These are phyloP conservation scores for Monoraphidium neglectum DNA, from an alignment of 139 green algal genomes.

Conservation along the genomic window DNA sequence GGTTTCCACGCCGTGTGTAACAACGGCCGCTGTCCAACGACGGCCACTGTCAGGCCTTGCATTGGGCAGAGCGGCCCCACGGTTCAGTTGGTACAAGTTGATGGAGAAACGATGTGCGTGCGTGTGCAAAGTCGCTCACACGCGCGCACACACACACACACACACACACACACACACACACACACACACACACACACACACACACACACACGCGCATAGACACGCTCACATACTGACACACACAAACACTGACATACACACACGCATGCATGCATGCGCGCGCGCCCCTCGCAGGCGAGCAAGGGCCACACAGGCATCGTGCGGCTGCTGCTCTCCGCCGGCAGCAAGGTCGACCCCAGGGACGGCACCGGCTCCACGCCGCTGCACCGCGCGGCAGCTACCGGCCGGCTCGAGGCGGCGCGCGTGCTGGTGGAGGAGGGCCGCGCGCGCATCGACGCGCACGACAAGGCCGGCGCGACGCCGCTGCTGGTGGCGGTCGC, in stretches of 20 bases:
- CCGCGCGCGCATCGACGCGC: conserved; percentile 33
- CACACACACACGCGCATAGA: not conserved
- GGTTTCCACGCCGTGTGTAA: too few species aligned
- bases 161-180: too few species aligned
- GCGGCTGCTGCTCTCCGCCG: conserved; percentile 37
- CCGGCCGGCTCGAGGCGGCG: conserved; percentile 32
- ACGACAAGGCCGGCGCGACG: conserved; percentile 50
- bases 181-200: not conserved
- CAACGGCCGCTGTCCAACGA: too few species aligned
- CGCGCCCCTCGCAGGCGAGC: conserved; percentile 44
- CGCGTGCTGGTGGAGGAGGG: conserved; percentile 56
- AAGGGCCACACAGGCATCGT: conserved; percentile 47
- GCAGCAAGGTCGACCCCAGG: conserved; percentile 33
- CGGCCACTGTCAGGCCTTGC: too few species aligned
- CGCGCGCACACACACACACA: too few species aligned
- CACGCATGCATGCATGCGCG: too few species aligned
- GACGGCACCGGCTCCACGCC: conserved; percentile 60
- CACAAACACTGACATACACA: too few species aligned
- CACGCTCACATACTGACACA: too few species aligned
- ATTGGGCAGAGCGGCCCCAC: too few species aligned
- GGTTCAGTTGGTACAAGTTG: too few species aligned
- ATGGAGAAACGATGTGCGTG: too few species aligned
- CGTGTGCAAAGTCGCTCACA: too few species aligned
- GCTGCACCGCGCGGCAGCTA: conserved; percentile 49
- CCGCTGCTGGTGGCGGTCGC: conserved; percentile 58